A percentile compares a stretch with the other conserved stretches of the same genome.
Conservation (phyloP, 1,284 basidiomycete genomes). For the Rugosomyces carneus region DNA sequence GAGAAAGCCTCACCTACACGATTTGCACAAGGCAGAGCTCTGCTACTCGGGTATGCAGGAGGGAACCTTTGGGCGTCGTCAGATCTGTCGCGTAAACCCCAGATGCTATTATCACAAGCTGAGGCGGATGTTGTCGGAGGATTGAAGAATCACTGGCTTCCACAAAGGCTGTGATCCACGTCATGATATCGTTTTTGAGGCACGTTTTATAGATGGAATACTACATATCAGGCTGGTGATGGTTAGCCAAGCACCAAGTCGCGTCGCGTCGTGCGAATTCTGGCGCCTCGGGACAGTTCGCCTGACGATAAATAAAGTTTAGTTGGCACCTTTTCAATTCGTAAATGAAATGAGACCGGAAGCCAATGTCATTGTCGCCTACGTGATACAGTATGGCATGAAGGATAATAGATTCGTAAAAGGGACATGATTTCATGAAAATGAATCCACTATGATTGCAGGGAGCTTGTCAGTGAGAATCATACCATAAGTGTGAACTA, state of each 20-base stretch:
- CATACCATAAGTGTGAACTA: too few relatives aligned
- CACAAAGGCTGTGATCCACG: constrained; percentile 37
- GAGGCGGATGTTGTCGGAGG: constrained; percentile 54
- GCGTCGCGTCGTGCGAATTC: constrained; percentile 5
- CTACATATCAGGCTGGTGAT: background rate
- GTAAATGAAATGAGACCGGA: too few relatives aligned
- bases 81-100: background rate
- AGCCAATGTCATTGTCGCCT: too few relatives aligned
- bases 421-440: too few relatives aligned
- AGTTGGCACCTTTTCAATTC: too few relatives aligned
- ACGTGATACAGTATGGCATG: background rate
- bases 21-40: constrained; percentile 41
- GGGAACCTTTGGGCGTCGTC: constrained; percentile 2
- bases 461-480: too few relatives aligned
- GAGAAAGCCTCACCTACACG: constrained; percentile 1
- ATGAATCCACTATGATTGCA: too few relatives aligned
- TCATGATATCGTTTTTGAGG: background rate
- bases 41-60: constrained; percentile 28
- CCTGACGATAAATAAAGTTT: too few relatives aligned
- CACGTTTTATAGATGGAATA: background rate
- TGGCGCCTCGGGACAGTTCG: too few relatives aligned
- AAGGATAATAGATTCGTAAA: too few relatives aligned
- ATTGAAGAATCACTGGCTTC: constrained; percentile 57
- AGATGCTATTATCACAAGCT: constrained; percentile 24
- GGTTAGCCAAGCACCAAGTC: too few relatives aligned